Percentiles rank a stretch among this genome's conserved stretches.
phyloP scores from a whole-genome alignment of 1,284 basidiomycete species.

The Lentinula novae-zelandiae region DNA sequence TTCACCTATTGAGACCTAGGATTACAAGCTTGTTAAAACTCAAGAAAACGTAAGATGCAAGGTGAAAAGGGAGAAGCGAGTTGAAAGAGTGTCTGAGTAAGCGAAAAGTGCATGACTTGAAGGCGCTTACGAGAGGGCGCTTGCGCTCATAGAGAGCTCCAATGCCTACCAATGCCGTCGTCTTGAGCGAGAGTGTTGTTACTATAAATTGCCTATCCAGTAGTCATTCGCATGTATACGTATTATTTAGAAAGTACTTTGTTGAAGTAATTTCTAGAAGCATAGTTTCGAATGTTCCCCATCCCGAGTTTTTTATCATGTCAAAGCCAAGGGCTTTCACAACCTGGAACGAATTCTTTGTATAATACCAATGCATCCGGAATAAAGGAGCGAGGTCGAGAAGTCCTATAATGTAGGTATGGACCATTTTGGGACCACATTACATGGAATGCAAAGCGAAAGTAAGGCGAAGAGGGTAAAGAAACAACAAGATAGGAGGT shows the following conservation, averaged over 20 bases:
- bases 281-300: too few species aligned
- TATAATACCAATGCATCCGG: too few species aligned
- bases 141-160: too few species aligned
- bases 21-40: background rate
- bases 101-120: background rate
- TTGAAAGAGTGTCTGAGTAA: background rate
- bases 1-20: background rate
- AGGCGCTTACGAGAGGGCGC: background rate
- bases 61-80: background rate
- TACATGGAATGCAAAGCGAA: background rate
- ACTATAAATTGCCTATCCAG: too few species aligned
- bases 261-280: background rate
- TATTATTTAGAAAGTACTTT: background rate
- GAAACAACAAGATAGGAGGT: background rate
- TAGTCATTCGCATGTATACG: too few species aligned
- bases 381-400: background rate
- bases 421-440: background rate
- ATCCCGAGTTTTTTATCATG: too few species aligned
- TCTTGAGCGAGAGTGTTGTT: too few species aligned
- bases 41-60: background rate
- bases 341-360: background rate
- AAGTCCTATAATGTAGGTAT: too few species aligned
- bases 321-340: background rate
- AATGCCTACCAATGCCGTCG: too few species aligned
- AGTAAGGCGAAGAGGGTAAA: background rate